Evolutionary conservation across 768 basidiomycete species (phyloP).

Genomic region (Collybia sp.): DNA sequence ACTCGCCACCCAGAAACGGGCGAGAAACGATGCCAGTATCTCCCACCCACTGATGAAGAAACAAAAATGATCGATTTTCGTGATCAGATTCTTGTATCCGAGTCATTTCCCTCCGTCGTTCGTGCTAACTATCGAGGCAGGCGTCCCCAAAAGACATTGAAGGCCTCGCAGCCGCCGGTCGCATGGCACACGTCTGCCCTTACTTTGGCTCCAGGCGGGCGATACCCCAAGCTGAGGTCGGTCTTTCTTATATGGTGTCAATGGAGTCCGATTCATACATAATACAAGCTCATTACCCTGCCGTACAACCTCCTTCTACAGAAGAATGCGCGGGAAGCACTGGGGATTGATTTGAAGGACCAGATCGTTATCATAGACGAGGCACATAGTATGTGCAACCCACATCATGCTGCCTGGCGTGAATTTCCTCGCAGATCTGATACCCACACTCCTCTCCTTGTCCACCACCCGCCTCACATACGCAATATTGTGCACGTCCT

Average conservation of each 20-base stretch:
- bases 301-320: slow-evolving; percentile 93
- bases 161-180: slow-evolving; percentile 76
- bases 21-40: slow-evolving; percentile 67
- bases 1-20: slow-evolving; percentile 43
- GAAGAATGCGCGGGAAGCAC: slow-evolving; percentile 75
- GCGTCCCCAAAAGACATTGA: slow-evolving; percentile 92
- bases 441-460: slow-evolving; percentile 83
- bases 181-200: slow-evolving; percentile 69
- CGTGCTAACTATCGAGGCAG: slow-evolving; percentile 30
- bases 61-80: slow-evolving; percentile 72
- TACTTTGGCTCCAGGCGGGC: slow-evolving; percentile 91
- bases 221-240: slow-evolving; percentile 86
- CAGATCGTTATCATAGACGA: slow-evolving; percentile 93
- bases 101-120: background rate
- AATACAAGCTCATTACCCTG: slow-evolving; percentile 71
- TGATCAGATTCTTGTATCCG: slow-evolving; percentile 76
- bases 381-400: slow-evolving; percentile 75
- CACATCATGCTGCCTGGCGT: background rate
- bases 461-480: slow-evolving; percentile 68
- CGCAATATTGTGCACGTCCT: slow-evolving; percentile 50
- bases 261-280: background rate
- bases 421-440: slow-evolving; percentile 54
- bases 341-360: slow-evolving; percentile 79
- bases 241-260: slow-evolving; percentile 7
- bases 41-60: slow-evolving; percentile 71